Base-by-base conservation (phyloP, 257 asterid genomes). In the Scutellaria baicalensis region DNA sequence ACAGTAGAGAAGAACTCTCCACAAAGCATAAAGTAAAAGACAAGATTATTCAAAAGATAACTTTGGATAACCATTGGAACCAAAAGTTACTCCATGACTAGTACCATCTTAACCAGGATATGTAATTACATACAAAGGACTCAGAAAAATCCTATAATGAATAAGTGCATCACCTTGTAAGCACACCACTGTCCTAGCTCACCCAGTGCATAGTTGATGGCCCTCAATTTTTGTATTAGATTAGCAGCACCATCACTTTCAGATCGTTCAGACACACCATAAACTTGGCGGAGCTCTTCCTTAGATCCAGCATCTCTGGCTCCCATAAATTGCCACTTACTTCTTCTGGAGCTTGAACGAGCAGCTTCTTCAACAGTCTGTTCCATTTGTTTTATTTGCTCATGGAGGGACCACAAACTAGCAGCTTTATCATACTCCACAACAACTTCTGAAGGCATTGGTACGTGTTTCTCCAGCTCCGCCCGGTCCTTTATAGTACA, bases 101-200 rank as follows among this genome's bases (percentile, higher is more conserved):
- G 11, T 38, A 61, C 49, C 63, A 45, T 54, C 17, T 13, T 7
- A 65, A 48, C 57, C 56, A 68, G 39, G 65, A 71, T 6, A 43
- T 39, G 58, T 31, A 67, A 48, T 48, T 21, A 20, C 13, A 54
- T 39, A 65, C 0, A 12, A 47, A 23, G 49, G 56, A 42, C 44
- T 56, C 57, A 14, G 8, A 44, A 54, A 52, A 50, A 14, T 54
- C 68, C 6, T 20, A 38, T 33, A 13, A 56, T 12, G 47, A 72
- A 58, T 2, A 23, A 9, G 50, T 50, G 70, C 35, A 70, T 69
- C 74, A 93, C 99, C 97, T 89, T 91, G 80, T 80, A 94, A 61
- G 99, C 96, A 83, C 97, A 94, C 99, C 99, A 94, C 72, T 94
- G 99, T 51, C 99, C 99, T 62, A 94, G 88, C 81, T 94, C 99